These are phyloP conservation scores for Chlorociboria aeruginascens DNA, from an alignment of 495 filamentous ascomycete genomes.

Conservation along the genomic window DNA sequence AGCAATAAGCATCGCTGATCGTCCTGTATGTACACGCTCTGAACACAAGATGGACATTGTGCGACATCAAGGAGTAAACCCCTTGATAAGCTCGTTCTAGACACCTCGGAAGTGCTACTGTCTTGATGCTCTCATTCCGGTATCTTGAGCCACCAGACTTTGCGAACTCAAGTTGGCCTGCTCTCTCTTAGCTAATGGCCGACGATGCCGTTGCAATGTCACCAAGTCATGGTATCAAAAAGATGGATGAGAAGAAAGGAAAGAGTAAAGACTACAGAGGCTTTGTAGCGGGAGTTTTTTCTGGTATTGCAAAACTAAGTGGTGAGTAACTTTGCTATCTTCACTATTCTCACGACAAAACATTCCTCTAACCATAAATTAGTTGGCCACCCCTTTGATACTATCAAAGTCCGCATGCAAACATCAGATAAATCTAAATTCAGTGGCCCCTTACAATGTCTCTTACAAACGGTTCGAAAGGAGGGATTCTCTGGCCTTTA, in stretches of 20 bases:
- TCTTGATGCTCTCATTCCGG: neutral
- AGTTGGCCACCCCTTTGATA: slow-evolving; percentile 68
- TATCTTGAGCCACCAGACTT: neutral
- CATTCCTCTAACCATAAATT: neutral
- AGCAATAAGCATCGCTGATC: too few relatives aligned
- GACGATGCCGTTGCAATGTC: too few relatives aligned
- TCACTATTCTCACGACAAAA: neutral
- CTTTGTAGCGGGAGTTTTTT: slow-evolving; percentile 90
- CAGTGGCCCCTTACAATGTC: slow-evolving; percentile 74
- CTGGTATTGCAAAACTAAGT: slow-evolving; percentile 79
- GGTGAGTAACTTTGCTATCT: slow-evolving; percentile 36
- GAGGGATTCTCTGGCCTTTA: slow-evolving; percentile 74
- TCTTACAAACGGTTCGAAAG: slow-evolving; percentile 65
- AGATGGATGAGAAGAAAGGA: slow-evolving; percentile 12
- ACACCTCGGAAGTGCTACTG: neutral
- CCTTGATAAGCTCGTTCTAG: neutral
- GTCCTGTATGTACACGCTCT: too few relatives aligned
- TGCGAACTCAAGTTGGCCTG: neutral
- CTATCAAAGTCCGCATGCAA: slow-evolving; percentile 90
- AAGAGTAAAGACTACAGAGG: slow-evolving; percentile 59
- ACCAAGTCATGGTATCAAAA: neutral
- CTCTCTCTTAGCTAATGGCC: too few relatives aligned
- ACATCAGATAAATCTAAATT: slow-evolving; percentile 72
- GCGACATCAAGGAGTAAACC: too few relatives aligned
- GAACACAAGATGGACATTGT: too few relatives aligned